These are phyloP conservation scores for Fraxinus pennsylvanica DNA, from an alignment of 257 asterid species.

Conservation along the genomic window DNA sequence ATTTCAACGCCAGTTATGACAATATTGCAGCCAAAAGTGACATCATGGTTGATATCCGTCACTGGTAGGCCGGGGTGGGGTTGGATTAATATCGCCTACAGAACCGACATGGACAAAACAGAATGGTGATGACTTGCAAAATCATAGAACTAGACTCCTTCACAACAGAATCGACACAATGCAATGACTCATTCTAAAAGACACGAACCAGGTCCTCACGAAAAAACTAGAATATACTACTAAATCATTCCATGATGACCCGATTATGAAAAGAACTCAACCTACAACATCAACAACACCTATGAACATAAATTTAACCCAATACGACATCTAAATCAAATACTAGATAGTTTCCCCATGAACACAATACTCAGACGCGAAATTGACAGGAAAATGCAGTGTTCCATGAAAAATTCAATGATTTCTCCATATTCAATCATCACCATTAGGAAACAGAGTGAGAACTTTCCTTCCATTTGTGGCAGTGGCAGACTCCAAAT, in stretches of 20 bases:
- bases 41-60: constrained; percentile 44
- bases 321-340: constrained; percentile 7
- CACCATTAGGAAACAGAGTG: constrained; percentile 80
- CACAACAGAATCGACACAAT: constrained; percentile 28
- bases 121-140: neutral
- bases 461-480: constrained; percentile 69
- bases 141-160: constrained; percentile 10
- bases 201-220: constrained; percentile 23
- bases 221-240: constrained; percentile 18
- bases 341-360: constrained; percentile 29
- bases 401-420: constrained; percentile 3
- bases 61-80: constrained; percentile 20
- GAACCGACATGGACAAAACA: neutral
- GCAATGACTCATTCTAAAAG: constrained; percentile 24
- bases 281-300: constrained; percentile 31
- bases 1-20: neutral
- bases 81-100: constrained; percentile 13
- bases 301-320: constrained; percentile 29
- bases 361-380: constrained; percentile 20
- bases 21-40: constrained; percentile 37
- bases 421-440: constrained; percentile 40
- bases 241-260: constrained; percentile 12
- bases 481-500: constrained; percentile 53
- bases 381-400: constrained; percentile 21
- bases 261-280: constrained; percentile 20